Base-by-base conservation (phyloP, 2,329 filamentous ascomycete genomes). In the Coniochaeta hoffmannii region DNA sequence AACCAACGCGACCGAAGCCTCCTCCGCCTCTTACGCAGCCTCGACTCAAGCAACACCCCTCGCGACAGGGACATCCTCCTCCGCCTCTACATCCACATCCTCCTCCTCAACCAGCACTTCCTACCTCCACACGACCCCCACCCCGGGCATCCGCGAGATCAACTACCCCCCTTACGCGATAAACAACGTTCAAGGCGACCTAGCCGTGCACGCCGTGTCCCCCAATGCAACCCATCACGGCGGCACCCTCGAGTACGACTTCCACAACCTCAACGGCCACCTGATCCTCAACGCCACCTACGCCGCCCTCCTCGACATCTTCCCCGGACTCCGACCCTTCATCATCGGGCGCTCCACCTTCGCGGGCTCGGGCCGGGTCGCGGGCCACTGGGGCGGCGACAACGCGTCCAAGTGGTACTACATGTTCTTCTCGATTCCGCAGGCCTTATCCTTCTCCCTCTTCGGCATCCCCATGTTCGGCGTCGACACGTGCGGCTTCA, bases 311-410 rank as follows among this genome's bases (percentile, higher is more conserved):
- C 73, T 86, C 3, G 68, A 75, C 2, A 75, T 89, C 17, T 82
- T 83, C 57, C 83, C 87, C 0, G 76, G 73, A 14, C 88, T 88
- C 67, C 83, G 90, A 0, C 90, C 90, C 0, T 89, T 95, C 70
- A 88, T 96, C 65, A 80, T 96, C 63, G 88, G 87, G 0, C 85
- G 90, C 15, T 89, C 86, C 36, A 94, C 89, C 1, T 94, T 93
- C 64, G 79, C 88, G 10, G 89, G 90, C 3, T 83, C 83, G 0
- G 90, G 90, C 1, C 83, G 82, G 66, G 87, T 81, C 73, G 86
- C 88, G 1, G 89, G 88, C 1, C 89, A 94, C 69, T 95, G 89
- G 89, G 88, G 89, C 30, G 88, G 87, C 32, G 85, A 93, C 68
- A 92, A 91, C 64, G 72, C 75, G 17, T 86, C 85, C 3, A 78